Percentiles rank a stretch among this genome's conserved stretches.
Evolutionary conservation across 306 rosid genomes (phyloP).

Genomic region (Trifolium repens): DNA sequence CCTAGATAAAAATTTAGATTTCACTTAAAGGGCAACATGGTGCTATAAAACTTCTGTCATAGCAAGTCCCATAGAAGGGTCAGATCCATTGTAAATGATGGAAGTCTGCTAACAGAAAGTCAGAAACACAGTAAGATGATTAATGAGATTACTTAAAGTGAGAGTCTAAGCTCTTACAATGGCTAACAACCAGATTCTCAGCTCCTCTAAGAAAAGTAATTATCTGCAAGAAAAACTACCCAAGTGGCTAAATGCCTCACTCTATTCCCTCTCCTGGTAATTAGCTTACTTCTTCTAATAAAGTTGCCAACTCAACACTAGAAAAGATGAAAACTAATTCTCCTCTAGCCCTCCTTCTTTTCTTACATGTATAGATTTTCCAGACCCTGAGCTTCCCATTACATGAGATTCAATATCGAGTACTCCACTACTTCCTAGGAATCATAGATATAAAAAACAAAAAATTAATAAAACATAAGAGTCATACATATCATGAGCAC

Average conservation of each 20-base stretch:
- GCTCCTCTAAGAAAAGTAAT: not conserved
- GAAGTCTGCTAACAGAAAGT: not conserved
- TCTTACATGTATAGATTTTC: not conserved
- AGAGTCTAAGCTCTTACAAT: not conserved
- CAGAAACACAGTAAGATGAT: not conserved
- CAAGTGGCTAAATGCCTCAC: not conserved
- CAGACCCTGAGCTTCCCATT: not conserved
- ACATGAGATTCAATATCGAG: not conserved
- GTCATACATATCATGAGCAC: constrained; percentile 15
- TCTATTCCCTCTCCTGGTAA: not conserved
- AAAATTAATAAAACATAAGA: not conserved
- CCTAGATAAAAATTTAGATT: constrained; percentile 10
- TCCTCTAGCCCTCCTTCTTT: no score
- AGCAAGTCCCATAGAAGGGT: not conserved
- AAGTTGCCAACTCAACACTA: not conserved
- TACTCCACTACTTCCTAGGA: not conserved
- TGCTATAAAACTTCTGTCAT: not conserved
- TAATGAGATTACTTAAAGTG: not conserved
- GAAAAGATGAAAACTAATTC: not conserved
- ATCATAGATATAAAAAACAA: constrained; percentile 3
- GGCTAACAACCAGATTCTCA: not conserved
- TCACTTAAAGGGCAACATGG: not conserved
- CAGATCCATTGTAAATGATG: not conserved
- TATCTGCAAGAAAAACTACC: not conserved
- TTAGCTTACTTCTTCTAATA: not conserved